These are phyloP conservation scores for Chalciporus pseudorubinellus DNA, from an alignment of 768 basidiomycete species.

Conservation along the genomic window DNA sequence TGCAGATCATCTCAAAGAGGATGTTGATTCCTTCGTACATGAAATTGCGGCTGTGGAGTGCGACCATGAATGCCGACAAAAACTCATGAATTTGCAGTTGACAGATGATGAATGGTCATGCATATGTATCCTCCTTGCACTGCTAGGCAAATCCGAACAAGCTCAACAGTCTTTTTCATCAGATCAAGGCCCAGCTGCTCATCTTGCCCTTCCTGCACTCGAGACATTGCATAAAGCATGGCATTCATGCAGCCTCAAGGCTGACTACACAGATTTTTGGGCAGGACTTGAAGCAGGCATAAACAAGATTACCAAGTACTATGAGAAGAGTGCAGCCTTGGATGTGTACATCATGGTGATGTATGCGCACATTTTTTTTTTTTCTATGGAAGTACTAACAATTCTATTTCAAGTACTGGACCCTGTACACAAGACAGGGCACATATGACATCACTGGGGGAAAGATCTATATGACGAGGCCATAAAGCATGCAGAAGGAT, in stretches of 20 bases:
- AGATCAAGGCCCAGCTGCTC: slow-evolving; percentile 22
- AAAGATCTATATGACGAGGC: no score
- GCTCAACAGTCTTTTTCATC: slow-evolving; percentile 34
- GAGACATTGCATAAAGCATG: slow-evolving; percentile 30
- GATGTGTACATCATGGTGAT: slow-evolving; percentile 35
- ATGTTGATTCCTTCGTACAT: slow-evolving; percentile 17
- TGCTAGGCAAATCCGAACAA: slow-evolving; percentile 26
- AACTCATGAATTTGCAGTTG: slow-evolving; percentile 17
- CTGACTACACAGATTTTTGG: slow-evolving; percentile 19
- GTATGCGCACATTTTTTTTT: slow-evolving; percentile 23
- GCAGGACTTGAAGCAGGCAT: slow-evolving; percentile 25
- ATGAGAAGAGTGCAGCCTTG: slow-evolving; percentile 30
- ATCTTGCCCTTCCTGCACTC: slow-evolving; percentile 30
- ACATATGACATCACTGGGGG: no score
- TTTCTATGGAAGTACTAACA: no score
- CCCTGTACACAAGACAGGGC: no score
- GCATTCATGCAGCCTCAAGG: slow-evolving; percentile 1
- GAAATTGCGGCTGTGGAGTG: slow-evolving; percentile 21
- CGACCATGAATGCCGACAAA: slow-evolving; percentile 11
- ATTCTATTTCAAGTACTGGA: no score
- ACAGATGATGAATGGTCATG: slow-evolving; percentile 22
- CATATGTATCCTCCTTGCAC: slow-evolving; percentile 14
- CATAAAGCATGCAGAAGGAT: no score
- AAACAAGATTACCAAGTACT: slow-evolving; percentile 35
- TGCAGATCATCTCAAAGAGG: slow-evolving; percentile 11